Evolutionary conservation across 1,284 basidiomycete species (phyloP).

Genomic region (Takashimella tepidaria): DNA sequence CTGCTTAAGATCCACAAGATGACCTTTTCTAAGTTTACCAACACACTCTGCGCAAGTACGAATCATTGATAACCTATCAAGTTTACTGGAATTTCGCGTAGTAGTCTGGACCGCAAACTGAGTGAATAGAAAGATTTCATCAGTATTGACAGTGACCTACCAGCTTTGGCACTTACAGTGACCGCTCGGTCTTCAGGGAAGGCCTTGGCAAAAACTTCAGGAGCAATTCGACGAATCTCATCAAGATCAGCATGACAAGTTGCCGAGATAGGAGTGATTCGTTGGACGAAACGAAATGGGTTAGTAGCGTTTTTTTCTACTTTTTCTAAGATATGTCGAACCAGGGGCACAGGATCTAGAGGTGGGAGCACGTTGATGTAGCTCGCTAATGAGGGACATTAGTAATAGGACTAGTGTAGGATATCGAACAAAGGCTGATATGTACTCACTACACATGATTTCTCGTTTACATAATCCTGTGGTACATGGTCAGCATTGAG

Average conservation of each 20-base stretch:
- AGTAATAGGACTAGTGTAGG: not conserved
- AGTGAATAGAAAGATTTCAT: too few species aligned
- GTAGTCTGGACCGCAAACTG: slow-evolving; percentile 37
- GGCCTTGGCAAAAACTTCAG: slow-evolving; percentile 13
- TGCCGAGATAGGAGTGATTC: slow-evolving; percentile 32
- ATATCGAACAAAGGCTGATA: too few species aligned
- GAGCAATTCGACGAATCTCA: slow-evolving; percentile 21
- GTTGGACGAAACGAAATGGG: slow-evolving; percentile 35
- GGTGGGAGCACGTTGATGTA: slow-evolving; percentile 24
- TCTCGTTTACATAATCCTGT: slow-evolving; percentile 18
- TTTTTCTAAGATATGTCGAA: slow-evolving; percentile 31
- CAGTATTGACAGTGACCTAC: not conserved
- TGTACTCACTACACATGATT: slow-evolving; percentile 29
- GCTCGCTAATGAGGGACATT: slow-evolving; percentile 22
- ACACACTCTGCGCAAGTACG: slow-evolving; percentile 36
- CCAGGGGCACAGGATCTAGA: slow-evolving; percentile 21
- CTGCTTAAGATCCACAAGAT: slow-evolving; percentile 38
- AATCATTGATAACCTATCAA: slow-evolving; percentile 41
- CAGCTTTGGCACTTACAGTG: slow-evolving; percentile 4
- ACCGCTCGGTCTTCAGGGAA: slow-evolving; percentile 15
- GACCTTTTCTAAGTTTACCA: slow-evolving; percentile 21
- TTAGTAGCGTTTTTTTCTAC: slow-evolving; percentile 30
- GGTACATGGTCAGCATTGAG: slow-evolving; percentile 10
- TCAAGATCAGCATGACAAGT: slow-evolving; percentile 22
- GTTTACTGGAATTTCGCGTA: slow-evolving; percentile 29